A percentile compares a stretch with the other conserved stretches of the same genome.
These are phyloP conservation scores for Eucalyptus regnans DNA, from an alignment of 345 rosid genomes.

Conservation along the genomic window DNA sequence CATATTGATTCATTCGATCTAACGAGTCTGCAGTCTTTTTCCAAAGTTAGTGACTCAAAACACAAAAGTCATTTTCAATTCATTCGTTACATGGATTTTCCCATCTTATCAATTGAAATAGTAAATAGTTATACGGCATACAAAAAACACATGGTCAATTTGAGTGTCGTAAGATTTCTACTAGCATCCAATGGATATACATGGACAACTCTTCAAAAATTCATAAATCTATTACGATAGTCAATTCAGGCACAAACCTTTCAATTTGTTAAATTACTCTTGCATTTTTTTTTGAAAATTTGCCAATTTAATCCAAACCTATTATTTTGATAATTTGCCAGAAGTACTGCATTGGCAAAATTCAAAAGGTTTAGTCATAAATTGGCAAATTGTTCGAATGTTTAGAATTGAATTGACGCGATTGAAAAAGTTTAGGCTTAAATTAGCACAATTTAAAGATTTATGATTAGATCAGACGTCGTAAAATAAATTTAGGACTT, in stretches of 20 bases:
- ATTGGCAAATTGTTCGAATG: rapidly evolving
- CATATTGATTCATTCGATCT: background rate
- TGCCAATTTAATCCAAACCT: background rate
- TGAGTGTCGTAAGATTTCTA: rapidly evolving
- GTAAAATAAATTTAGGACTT: too few relatives aligned
- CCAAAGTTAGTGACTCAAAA: background rate
- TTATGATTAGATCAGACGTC: rapidly evolving
- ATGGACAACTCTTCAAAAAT: background rate
- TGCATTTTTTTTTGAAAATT: background rate
- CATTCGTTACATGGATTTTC: background rate
- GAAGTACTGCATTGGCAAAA: too few relatives aligned
- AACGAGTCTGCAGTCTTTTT: background rate
- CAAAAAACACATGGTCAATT: background rate
- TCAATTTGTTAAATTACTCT: rapidly evolving
- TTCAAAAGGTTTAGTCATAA: too few relatives aligned
- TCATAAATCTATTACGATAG: background rate
- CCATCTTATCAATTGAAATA: background rate
- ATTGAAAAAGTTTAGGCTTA: too few relatives aligned
- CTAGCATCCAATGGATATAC: background rate
- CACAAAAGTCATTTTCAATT: background rate
- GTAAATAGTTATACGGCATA: background rate
- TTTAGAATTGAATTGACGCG: too few relatives aligned
- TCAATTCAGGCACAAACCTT: too few relatives aligned
- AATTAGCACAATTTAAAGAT: too few relatives aligned
- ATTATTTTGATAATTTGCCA: too few relatives aligned